Base-by-base conservation (phyloP, 352 stramenopile genomes). In the Phytophthora chlamydospora region DNA sequence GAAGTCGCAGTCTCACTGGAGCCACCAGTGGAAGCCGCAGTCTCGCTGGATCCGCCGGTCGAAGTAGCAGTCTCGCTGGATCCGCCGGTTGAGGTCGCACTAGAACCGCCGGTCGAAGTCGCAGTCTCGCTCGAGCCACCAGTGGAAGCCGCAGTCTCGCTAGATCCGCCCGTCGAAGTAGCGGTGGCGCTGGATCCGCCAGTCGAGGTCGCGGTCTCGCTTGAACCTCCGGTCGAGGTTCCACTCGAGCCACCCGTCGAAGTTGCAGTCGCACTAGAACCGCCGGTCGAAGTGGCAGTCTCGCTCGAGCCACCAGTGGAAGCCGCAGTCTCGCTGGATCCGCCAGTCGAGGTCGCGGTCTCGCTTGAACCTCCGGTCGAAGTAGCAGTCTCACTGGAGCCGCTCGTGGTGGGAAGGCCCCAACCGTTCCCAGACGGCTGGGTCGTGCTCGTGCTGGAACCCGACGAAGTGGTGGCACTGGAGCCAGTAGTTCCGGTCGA, bases 401-500 rank as follows among this genome's bases (percentile, higher is more conserved):
- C 57, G 7, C 38, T 40, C 16, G 38, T 32, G 11, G 17, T 1
- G 53, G 39, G 13, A 42, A 40, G 29, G 52, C 45, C 48, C 40
- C 53, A 13, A 6, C 6, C 5, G 51, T 58, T 40, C 49, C 43
- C 12, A 32, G 8, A 36, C 34, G 13, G 39, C 39, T 59, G 17
- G 17, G 48, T 46, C 0, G 48, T 46, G 14, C 35, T 24, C 13
- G 43, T 38, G 43, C 29, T 52, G 29, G 14, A 40, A 9, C 31
- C 44, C 41, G 32, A 16, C 3, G 45, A 52, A 5, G 33, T 16
- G 29, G 33, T 16, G 31, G 2, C 14, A 21, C 10, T 27, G 5
- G 35, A 39, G 27, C 54, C 41, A 9, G 61, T 69, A 41, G 61
- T 60, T 48, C 40, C 41, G 34, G 17, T 13, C 8, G 59, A 68